Conservation (phyloP, 2,329 filamentous ascomycete species). For the Lachnellula suecica region DNA sequence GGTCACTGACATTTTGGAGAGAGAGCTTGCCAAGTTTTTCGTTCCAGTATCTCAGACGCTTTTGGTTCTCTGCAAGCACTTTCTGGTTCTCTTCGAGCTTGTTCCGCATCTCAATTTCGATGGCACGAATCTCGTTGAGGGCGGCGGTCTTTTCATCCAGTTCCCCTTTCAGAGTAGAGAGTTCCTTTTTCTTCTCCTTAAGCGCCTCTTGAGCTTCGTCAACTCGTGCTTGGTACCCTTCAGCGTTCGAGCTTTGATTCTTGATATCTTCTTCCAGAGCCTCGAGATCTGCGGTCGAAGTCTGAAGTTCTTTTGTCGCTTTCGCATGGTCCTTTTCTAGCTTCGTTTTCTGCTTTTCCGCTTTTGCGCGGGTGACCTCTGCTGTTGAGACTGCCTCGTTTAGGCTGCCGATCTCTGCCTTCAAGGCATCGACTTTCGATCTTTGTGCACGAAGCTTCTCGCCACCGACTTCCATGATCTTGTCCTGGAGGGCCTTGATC, state of each 20-base stretch:
- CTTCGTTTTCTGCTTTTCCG: constrained; percentile 88
- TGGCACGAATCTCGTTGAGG: constrained; percentile 82
- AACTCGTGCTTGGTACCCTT: constrained; percentile 69
- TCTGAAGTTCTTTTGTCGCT: constrained; percentile 75
- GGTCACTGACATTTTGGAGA: constrained; percentile 77
- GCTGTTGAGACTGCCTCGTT: constrained; percentile 82
- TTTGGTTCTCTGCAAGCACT: constrained; percentile 80
- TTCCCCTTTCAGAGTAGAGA: constrained; percentile 77
- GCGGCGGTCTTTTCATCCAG: constrained; percentile 83
- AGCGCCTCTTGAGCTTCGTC: constrained; percentile 82
- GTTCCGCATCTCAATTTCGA: constrained; percentile 97
- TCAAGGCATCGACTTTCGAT: constrained; percentile 84
- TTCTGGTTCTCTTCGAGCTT: constrained; percentile 97
- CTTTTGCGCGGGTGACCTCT: constrained; percentile 86
- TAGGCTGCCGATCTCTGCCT: constrained; percentile 78
- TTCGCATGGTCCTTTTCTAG: constrained; percentile 80
- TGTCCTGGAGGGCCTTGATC: constrained; percentile 89
- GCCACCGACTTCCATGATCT: constrained; percentile 97
- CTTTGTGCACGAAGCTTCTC: constrained; percentile 89
- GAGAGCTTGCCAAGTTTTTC: constrained; percentile 84
- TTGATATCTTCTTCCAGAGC: constrained; percentile 76
- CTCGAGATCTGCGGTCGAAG: constrained; percentile 70
- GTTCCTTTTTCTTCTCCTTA: constrained; percentile 74
- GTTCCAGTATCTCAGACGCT: constrained; percentile 80
- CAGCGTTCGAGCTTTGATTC: constrained; percentile 73